These are phyloP conservation scores for Acanthamoeba royreba DNA, from an alignment of 208 protist genomes.

Conservation along the genomic window DNA sequence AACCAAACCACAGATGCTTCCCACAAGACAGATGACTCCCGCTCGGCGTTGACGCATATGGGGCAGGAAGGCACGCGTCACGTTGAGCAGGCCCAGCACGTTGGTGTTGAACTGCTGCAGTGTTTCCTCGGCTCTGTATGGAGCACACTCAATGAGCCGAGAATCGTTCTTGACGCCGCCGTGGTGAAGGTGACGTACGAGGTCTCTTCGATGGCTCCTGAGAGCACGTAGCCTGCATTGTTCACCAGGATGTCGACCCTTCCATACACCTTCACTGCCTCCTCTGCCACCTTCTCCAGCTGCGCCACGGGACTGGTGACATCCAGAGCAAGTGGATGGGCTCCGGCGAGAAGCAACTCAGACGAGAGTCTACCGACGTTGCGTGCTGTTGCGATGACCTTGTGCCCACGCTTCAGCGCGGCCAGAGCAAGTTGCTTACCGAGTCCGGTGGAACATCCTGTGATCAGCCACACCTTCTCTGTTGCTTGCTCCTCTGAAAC, in stretches of 20 bases:
- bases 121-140: neutral
- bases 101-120: neutral
- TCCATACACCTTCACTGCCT: slow-evolving; percentile 31
- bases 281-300: neutral
- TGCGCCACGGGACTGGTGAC: neutral
- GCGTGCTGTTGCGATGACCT: slow-evolving; percentile 44
- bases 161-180: neutral
- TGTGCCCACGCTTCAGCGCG: neutral
- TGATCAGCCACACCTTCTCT: slow-evolving; percentile 3
- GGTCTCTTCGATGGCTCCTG: neutral
- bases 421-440: neutral
- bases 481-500: no score
- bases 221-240: slow-evolving; percentile 39
- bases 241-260: slow-evolving; percentile 36
- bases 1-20: neutral
- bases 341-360: neutral
- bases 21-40: neutral
- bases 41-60: neutral
- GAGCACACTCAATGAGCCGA: neutral
- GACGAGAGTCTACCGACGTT: neutral
- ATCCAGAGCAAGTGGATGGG: slow-evolving; percentile 28
- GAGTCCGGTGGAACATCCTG: neutral
- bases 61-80: slow-evolving; percentile 16
- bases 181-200: neutral
- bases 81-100: slow-evolving; percentile 3